phyloP scores from a whole-genome alignment of 1,284 basidiomycete genomes.

The Afroboletus lepidellus region DNA sequence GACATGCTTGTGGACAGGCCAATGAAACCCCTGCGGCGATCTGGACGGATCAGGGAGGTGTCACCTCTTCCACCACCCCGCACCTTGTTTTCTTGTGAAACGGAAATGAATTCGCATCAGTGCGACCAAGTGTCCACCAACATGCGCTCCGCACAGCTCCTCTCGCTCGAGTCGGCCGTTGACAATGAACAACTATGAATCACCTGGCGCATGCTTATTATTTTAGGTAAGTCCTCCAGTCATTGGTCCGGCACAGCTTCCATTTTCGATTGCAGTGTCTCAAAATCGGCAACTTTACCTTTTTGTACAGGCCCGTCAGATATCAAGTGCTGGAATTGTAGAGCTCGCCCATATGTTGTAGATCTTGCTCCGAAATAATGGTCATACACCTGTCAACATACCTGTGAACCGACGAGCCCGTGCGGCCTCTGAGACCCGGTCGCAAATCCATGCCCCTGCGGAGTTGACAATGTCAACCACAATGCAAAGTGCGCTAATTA shows the following conservation, averaged over 20 bases:
- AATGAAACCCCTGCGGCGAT: conserved; percentile 38
- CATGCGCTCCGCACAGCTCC: conserved; percentile 21
- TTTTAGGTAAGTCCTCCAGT: conserved; percentile 31
- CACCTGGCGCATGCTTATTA: conserved; percentile 12
- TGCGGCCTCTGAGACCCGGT: conserved; percentile 29
- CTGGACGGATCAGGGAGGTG: conserved; percentile 31
- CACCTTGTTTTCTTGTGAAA: conserved; percentile 26
- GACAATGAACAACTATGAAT: conserved; percentile 30
- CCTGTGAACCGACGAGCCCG: conserved; percentile 12
- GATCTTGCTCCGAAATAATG: conserved; percentile 25
- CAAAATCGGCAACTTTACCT: conserved; percentile 16
- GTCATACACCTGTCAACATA: conserved; percentile 25
- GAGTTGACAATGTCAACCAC: conserved; percentile 33
- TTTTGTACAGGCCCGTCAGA: conserved; percentile 16
- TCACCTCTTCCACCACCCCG: conserved; percentile 25
- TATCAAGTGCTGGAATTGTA: conserved; percentile 27
- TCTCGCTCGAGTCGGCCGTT: conserved; percentile 16
- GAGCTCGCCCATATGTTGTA: conserved; percentile 28
- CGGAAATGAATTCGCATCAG: conserved; percentile 37
- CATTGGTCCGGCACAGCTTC: conserved; percentile 13
- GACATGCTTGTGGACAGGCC: conserved; percentile 35
- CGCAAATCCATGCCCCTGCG: conserved; percentile 29
- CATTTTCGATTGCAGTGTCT: conserved; percentile 18
- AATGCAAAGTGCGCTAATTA: conserved; percentile 37
- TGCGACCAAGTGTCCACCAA: conserved; percentile 18